Evolutionary conservation across 2,329 filamentous ascomycete genomes (phyloP).

Genomic region (Epichloe sp.): DNA sequence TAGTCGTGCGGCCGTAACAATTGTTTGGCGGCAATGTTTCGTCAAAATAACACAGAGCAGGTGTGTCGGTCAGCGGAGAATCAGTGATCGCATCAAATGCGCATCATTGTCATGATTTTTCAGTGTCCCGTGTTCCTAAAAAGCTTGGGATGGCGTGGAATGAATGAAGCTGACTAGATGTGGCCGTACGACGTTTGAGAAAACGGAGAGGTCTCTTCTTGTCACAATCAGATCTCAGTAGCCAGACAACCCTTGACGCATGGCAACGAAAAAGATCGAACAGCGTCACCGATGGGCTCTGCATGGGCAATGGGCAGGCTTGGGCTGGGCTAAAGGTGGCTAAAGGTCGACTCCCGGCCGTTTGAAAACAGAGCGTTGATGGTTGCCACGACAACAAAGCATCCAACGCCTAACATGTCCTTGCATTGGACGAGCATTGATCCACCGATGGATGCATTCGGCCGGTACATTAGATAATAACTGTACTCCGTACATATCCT

Average conservation of each 20-base stretch:
- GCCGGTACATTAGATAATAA: too few species aligned
- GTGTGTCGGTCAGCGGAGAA: not conserved
- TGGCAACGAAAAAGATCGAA: constrained; percentile 4
- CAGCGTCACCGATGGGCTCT: not conserved
- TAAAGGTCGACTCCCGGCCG: not conserved
- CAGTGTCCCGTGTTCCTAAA: not conserved
- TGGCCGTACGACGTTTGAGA: not conserved
- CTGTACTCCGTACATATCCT: too few species aligned
- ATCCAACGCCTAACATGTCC: not conserved
- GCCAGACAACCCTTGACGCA: constrained; percentile 2
- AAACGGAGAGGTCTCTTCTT: not conserved
- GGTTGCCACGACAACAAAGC: constrained; percentile 9
- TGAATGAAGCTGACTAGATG: not conserved
- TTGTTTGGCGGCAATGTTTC: not conserved
- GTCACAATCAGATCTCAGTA: not conserved
- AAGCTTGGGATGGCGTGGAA: not conserved
- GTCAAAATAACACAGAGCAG: not conserved
- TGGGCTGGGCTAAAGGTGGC: not conserved
- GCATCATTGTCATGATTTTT: not conserved
- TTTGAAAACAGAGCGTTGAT: constrained; percentile 10
- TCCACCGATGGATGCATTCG: too few species aligned
- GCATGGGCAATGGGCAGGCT: not conserved
- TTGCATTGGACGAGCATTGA: not conserved
- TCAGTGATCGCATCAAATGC: not conserved
- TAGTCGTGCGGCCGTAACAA: not conserved